phyloP scores from a whole-genome alignment of 805 yeast genomes.

The Yamadazyma phyllophila region DNA sequence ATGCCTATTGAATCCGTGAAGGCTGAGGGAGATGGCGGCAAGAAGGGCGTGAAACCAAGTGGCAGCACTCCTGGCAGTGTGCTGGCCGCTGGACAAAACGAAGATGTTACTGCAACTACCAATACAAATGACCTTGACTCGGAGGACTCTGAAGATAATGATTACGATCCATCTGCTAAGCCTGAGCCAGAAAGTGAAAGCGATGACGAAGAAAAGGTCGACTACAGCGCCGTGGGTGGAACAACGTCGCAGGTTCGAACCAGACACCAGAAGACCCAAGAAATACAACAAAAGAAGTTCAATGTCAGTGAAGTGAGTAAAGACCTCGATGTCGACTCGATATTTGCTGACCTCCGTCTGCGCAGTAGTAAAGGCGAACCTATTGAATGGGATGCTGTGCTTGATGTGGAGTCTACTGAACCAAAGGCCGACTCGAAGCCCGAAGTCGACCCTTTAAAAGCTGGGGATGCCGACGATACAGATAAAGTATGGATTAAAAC shows the following conservation, averaged over 20 bases:
- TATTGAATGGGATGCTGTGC: slow-evolving; percentile 9
- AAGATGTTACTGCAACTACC: not conserved
- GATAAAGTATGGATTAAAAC: slow-evolving; percentile 70
- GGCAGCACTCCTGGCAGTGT: not conserved
- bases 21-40: not conserved
- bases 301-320: slow-evolving; percentile 10
- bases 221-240: slow-evolving; percentile 53
- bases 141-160: slow-evolving; percentile 24
- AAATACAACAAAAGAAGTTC: slow-evolving; percentile 16
- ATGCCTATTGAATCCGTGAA: not conserved
- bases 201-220: slow-evolving; percentile 32
- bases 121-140: not conserved
- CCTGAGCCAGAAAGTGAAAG: slow-evolving; percentile 24
- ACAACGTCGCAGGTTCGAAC: slow-evolving; percentile 62
- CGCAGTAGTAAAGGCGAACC: slow-evolving; percentile 15
- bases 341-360: slow-evolving; percentile 24
- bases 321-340: slow-evolving; percentile 29
- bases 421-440: slow-evolving; percentile 1
- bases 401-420: not conserved
- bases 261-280: slow-evolving; percentile 56
- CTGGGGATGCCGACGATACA: slow-evolving; percentile 21
- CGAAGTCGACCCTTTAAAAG: slow-evolving; percentile 2
- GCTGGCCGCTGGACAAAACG: not conserved
- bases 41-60: not conserved
- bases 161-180: slow-evolving; percentile 27